These are phyloP conservation scores for Hanseniaspora valbyensis DNA, from an alignment of 805 yeast genomes.

Conservation along the genomic window DNA sequence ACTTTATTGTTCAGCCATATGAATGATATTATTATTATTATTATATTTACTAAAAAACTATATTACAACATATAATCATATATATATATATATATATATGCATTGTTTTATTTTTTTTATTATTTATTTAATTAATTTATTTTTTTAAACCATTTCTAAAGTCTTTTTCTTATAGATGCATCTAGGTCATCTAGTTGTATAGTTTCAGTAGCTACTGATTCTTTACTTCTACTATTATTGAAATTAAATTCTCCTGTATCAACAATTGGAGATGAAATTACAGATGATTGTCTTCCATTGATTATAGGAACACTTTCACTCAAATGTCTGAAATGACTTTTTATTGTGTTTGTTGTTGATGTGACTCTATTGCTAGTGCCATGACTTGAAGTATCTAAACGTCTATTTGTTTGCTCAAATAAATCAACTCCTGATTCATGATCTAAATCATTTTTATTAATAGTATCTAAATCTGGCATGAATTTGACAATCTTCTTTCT, in stretches of 20 bases:
- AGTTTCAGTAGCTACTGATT: background rate
- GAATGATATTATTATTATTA: too few species aligned
- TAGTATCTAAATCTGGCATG: conserved; percentile 5
- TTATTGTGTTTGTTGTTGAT: conserved; percentile 7
- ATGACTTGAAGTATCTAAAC: background rate
- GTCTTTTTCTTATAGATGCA: too few species aligned
- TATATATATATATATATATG: too few species aligned
- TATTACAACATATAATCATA: too few species aligned
- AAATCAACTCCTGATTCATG: conserved; percentile 3
- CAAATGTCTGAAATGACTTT: conserved; percentile 9
- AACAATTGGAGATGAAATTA: conserved; percentile 1
- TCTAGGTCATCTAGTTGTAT: background rate
- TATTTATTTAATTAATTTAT: too few species aligned
- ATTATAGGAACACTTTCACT: conserved; percentile 12
- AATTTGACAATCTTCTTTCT: conserved; percentile 41
- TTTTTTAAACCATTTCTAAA: too few species aligned
- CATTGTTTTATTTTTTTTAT: too few species aligned
- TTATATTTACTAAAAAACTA: too few species aligned
- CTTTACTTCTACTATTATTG: background rate
- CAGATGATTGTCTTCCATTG: conserved; percentile 14
- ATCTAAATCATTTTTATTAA: conserved; percentile 19
- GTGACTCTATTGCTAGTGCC: background rate
- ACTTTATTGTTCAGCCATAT: too few species aligned
- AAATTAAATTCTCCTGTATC: background rate
- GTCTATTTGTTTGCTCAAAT: conserved; percentile 10